These are phyloP conservation scores for Russula earlei DNA, from an alignment of 768 basidiomycete species.

Conservation along the genomic window DNA sequence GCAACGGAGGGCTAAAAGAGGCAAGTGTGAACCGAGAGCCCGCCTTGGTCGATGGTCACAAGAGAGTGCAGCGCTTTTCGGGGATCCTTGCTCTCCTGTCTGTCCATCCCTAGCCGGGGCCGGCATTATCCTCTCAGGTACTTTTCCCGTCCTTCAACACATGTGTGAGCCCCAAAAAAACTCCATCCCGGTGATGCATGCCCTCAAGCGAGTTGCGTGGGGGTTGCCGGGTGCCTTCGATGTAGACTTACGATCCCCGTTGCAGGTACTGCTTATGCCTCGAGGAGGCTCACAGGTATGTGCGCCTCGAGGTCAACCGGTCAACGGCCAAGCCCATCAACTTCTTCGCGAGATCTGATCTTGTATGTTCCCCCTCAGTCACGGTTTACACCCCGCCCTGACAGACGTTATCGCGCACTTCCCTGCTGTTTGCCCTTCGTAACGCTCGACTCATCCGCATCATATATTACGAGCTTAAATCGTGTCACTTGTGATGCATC, in stretches of 20 bases:
- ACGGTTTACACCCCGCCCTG: slow-evolving; percentile 8
- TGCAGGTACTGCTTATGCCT: slow-evolving; percentile 7
- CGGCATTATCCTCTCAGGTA: slow-evolving; percentile 5
- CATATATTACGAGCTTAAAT: slow-evolving; percentile 8
- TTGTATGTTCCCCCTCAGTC: slow-evolving; percentile 2
- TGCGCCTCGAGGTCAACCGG: slow-evolving; percentile 4
- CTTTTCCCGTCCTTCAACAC: neutral
- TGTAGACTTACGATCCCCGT: neutral
- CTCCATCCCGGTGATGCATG: neutral
- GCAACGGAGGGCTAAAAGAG: slow-evolving; percentile 1
- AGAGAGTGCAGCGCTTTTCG: neutral
- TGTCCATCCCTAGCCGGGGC: neutral
- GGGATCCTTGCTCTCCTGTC: neutral
- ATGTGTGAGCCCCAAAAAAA: neutral
- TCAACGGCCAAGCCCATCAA: too few species aligned
- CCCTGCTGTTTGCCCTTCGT: slow-evolving; percentile 6
- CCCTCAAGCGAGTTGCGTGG: neutral
- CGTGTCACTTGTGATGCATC: neutral
- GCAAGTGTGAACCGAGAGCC: slow-evolving; percentile 3
- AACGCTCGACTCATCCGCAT: neutral
- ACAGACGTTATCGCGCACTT: slow-evolving; percentile 8
- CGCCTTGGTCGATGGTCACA: neutral
- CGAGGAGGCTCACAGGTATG: neutral
- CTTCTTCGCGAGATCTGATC: neutral
- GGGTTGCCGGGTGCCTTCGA: neutral